Evolutionary conservation across 805 yeast species (phyloP), one percentile per base, ranked within the genome.

Genomic region (Debaryomyces hansenii): DNA sequence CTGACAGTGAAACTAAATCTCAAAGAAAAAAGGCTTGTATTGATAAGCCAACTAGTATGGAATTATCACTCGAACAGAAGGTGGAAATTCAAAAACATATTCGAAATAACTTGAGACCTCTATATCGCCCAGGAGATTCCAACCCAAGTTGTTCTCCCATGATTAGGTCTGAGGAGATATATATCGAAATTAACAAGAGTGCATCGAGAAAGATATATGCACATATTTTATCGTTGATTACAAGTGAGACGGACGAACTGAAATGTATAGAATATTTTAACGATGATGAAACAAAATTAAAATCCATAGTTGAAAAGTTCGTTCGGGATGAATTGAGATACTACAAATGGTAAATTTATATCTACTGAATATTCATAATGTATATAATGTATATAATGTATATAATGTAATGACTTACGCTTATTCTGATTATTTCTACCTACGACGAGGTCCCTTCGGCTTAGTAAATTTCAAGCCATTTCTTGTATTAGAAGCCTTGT

Each of bases 381-480:
- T 18, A 35, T 35, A 35, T 35, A n/a, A 35, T 16, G 24, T 18
- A 35, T 35, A 35, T 35, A 35, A 8, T 35, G 7, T 35, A 35
- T 12, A 35, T 31, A 31, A 31, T 28, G n/a, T 31, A 35, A 20
- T n/a, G 38, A n/a, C n/a, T 35, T 35, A 16, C 10, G 24, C 18
- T 16, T 20, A 5, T 15, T 35, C 4, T 18, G 21, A 33, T 28
- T 15, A 35, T 50, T 21, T 20, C 35, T 53, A 72, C 51, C 74
- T 66, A 46, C 77, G 63, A 56, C 85, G 77, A 32, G 94, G 92
- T 11, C 91, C 90, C 55, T 76, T 79, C 39, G 94, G 94, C 65
- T 81, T 85, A 47, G 68, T 62, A 47, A 72, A 70, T 50, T 69
- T 78, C 50, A 76, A 59, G 18, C 55, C 54, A 10, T 50, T 50